Percentiles rank a stretch among this genome's conserved stretches.
These are phyloP conservation scores for Ogataea hybrid DNA, from an alignment of 1,139 yeast species.

Conservation along the genomic window DNA sequence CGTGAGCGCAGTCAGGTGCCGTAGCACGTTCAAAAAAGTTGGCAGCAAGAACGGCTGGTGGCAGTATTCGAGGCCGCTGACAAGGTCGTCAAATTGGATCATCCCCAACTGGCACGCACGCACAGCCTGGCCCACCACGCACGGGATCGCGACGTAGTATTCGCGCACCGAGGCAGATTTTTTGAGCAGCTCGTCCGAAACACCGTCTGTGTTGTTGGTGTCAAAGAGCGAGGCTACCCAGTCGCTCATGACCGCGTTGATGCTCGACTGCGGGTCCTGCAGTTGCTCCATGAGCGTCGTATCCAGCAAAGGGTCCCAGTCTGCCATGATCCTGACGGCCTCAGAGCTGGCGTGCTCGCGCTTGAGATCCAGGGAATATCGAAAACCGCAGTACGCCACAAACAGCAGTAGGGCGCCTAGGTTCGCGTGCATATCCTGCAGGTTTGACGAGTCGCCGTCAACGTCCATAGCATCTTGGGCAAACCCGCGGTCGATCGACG, in stretches of 20 bases:
- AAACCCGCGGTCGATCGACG: constrained; percentile 19
- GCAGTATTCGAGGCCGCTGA: constrained; percentile 64
- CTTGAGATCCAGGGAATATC: constrained; percentile 41
- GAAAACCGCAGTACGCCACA: constrained; percentile 42
- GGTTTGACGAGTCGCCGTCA: constrained; percentile 42
- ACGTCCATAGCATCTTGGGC: constrained; percentile 28
- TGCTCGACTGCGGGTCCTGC: constrained; percentile 12
- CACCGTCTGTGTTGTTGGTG: constrained; percentile 59
- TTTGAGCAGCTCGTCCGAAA: constrained; percentile 77
- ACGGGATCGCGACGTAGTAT: constrained; percentile 66
- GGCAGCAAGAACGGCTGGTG: constrained; percentile 57
- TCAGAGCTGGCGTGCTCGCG: constrained; percentile 19
- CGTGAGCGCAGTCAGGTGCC: constrained; percentile 18
- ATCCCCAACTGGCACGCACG: constrained; percentile 56
- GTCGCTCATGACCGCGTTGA: constrained; percentile 43
- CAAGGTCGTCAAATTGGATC: constrained; percentile 45
- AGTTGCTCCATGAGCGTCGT: constrained; percentile 10
- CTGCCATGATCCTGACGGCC: constrained; percentile 8
- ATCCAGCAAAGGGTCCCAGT: constrained; percentile 20
- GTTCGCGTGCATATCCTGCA: constrained; percentile 68
- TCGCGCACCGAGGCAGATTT: constrained; percentile 61
- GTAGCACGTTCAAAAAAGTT: constrained; percentile 42
- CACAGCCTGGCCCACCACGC: constrained; percentile 71
- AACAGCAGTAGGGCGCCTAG: constrained; percentile 60
- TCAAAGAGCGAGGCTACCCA: constrained; percentile 86